Percentiles rank a stretch among this genome's conserved stretches.
Evolutionary conservation across 1,284 basidiomycete genomes (phyloP).

Genomic region (Puccinia horiana): DNA sequence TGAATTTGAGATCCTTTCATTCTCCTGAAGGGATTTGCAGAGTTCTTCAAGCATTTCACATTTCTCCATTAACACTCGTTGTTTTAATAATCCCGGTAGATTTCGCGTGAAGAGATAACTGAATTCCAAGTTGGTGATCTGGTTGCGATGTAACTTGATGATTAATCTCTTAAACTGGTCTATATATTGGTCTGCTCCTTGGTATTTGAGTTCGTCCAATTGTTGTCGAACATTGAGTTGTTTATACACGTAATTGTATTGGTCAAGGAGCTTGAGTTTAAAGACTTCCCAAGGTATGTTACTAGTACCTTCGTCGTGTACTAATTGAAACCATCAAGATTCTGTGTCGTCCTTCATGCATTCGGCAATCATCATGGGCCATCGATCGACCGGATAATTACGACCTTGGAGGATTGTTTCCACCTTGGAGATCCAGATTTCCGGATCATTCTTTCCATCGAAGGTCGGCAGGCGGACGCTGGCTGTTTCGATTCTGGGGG

Average conservation of each 20-base stretch:
- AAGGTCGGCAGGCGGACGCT: neutral
- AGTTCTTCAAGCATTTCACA: neutral
- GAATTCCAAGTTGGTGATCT: neutral
- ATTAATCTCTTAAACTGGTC: neutral
- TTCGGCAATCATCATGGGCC: neutral
- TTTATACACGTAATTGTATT: neutral
- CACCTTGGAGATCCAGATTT: slow-evolving; percentile 3
- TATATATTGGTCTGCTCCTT: neutral
- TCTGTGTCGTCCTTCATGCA: neutral
- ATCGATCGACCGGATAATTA: neutral
- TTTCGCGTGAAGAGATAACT: neutral
- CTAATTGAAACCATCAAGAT: neutral
- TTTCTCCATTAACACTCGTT: neutral
- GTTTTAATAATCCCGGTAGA: neutral
- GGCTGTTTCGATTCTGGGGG: too few relatives aligned
- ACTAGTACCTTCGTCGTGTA: neutral
- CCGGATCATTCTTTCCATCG: neutral
- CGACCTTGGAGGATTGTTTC: neutral
- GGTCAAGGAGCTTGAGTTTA: neutral
- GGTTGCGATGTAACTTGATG: neutral
- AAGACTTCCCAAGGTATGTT: neutral
- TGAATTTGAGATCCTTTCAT: neutral
- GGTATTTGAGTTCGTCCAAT: neutral
- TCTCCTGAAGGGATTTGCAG: neutral
- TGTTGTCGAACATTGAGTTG: neutral